Evolutionary conservation across 2,329 filamentous ascomycete species (phyloP).

Genomic region (Fusarium nanum): DNA sequence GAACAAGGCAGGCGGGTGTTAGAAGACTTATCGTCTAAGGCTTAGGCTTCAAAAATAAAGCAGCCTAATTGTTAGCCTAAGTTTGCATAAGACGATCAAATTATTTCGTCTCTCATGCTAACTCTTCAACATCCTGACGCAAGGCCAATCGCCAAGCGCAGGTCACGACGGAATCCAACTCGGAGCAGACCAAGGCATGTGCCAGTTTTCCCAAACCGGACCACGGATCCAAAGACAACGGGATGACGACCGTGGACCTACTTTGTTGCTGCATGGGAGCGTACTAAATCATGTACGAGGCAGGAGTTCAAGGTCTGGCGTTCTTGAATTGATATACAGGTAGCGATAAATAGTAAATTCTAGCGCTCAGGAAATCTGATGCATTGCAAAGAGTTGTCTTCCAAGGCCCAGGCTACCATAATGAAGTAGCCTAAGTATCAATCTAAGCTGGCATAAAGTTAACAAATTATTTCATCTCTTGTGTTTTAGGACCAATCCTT

Average conservation of each 20-base stretch:
- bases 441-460: not conserved
- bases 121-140: too few relatives aligned
- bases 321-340: not conserved
- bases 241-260: not conserved
- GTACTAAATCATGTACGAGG: not conserved
- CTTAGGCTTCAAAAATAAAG: not conserved
- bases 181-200: not conserved
- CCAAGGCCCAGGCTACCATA: too few relatives aligned
- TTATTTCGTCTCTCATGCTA: not conserved
- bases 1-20: too few relatives aligned
- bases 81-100: not conserved
- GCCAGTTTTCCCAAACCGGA: not conserved
- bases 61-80: not conserved
- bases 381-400: not conserved
- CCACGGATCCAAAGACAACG: not conserved
- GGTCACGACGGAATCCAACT: not conserved
- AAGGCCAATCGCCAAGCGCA: not conserved
- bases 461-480: not conserved
- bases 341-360: not conserved
- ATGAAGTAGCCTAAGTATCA: not conserved
- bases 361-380: slow-evolving; percentile 9
- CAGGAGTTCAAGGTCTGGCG: not conserved
- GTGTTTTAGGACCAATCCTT: not conserved
- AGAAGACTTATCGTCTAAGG: too few relatives aligned
- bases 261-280: not conserved